Evolutionary conservation across 1,284 basidiomycete species (phyloP), one percentile per base, ranked within the genome.

Genomic region (Cutaneotrichosporon sp.): DNA sequence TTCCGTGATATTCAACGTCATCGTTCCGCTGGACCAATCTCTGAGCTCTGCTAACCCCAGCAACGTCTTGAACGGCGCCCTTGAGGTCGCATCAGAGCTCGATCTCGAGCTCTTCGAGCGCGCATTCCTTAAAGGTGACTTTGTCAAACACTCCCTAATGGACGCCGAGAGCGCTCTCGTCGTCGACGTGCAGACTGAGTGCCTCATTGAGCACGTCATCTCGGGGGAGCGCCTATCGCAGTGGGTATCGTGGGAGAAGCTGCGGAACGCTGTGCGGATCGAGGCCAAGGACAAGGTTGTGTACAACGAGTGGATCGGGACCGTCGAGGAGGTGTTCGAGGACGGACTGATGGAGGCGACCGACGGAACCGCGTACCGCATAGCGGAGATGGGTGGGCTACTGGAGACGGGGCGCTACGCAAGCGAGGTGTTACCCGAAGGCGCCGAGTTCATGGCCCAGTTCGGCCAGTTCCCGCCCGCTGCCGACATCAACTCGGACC

Each of bases 221-320:
- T 89, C 85, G 64, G 83, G 83, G 18, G 84, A 86, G 67, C 74
- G 81, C 30, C 72, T 92, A 32, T 82, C 85, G 1, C 86, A 84
- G 6, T 91, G 89, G 88, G 86, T 86, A 69, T 84, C 84, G 8
- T 76, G 84, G 59, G 81, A 84, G 32, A 86, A 90, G 61, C 76
- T 94, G n/a, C 83, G 85, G 68, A 83, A 83, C 42, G 83, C 84
- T 30, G 65, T 78, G 49, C 59, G 61, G 51, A 58, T 80, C 18
- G 76, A 90, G 67, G 84, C 89, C 49, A 90, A 91, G 7, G 91
- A 95, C 77, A 90, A 89, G 81, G 90, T 95, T 60, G 82, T 88
- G 6, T 87, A 86, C 73, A 86, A 90, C 66, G 87, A 93, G 75
- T 97, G 94, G 94, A 83, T 97, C 71, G 93, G 93, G 59, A 90